Evolutionary conservation across 192 early-diverging fungal species (phyloP).

Genomic region (Pecoramyces ruminantium): DNA sequence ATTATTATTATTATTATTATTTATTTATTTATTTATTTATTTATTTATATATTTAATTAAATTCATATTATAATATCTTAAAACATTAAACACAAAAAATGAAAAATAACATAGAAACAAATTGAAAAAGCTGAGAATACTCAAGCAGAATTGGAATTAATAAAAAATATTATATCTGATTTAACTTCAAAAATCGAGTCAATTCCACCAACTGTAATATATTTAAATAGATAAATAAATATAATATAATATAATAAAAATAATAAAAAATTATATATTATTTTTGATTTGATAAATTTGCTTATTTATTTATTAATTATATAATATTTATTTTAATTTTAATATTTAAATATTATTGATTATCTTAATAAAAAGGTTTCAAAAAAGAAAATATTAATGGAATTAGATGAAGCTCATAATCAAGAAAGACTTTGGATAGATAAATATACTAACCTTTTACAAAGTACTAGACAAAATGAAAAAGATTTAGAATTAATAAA

Average conservation of each 20-base stretch:
- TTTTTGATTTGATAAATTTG: too few relatives aligned
- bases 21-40: not conserved
- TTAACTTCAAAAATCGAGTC: not conserved
- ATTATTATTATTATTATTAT: not conserved
- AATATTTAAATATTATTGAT: too few relatives aligned
- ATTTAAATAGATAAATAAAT: not conserved
- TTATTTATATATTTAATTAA: too few relatives aligned
- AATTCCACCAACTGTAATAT: not conserved
- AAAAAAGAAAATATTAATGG: not conserved
- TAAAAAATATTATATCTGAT: not conserved
- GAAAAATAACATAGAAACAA: not conserved
- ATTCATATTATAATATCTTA: too few relatives aligned
- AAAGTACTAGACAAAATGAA: not conserved
- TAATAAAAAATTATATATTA: too few relatives aligned
- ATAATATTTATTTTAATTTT: too few relatives aligned
- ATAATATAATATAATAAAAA: too few relatives aligned
- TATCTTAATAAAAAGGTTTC: not conserved
- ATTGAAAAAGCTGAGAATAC: not conserved
- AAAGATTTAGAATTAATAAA: not conserved
- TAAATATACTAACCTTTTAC: not conserved
- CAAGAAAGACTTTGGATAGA: not conserved
- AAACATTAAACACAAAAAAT: too few relatives aligned
- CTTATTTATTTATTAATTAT: too few relatives aligned
- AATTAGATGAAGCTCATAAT: not conserved
- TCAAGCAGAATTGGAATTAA: not conserved